phyloP scores from a whole-genome alignment of 768 basidiomycete species.

The Rickenella mellea region DNA sequence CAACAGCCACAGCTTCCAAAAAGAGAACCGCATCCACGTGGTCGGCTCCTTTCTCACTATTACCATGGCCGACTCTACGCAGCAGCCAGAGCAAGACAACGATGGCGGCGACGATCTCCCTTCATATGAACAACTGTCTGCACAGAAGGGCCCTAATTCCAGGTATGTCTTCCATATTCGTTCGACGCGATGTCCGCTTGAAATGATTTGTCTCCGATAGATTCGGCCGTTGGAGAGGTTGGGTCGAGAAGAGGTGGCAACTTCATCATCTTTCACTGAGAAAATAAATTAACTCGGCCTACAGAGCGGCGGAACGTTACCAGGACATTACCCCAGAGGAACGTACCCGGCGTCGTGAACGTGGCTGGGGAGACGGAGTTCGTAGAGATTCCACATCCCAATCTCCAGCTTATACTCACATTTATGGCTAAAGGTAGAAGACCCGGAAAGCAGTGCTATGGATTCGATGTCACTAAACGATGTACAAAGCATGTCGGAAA shows the following conservation, averaged over 20 bases:
- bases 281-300: constrained; percentile 1
- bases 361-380: constrained; percentile 62
- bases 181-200: constrained; percentile 3
- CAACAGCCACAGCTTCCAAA: too few species aligned
- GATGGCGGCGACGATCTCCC: constrained; percentile 50
- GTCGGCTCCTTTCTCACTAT: neutral
- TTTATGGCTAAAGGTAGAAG: too few species aligned
- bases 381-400: too few species aligned
- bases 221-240: constrained; percentile 78
- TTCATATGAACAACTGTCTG: constrained; percentile 72
- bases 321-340: constrained; percentile 54
- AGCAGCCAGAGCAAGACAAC: constrained; percentile 29
- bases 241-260: constrained; percentile 78
- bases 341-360: constrained; percentile 41
- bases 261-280: neutral
- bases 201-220: constrained; percentile 29
- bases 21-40: too few species aligned
- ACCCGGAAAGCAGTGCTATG: too few species aligned
- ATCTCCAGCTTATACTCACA: too few species aligned
- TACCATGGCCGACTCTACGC: constrained; percentile 8
- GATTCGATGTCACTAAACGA: too few species aligned
- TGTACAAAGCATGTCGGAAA: too few species aligned
- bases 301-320: constrained; percentile 80
- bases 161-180: constrained; percentile 34
- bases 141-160: constrained; percentile 73